Evolutionary conservation across 192 early-diverging fungal species (phyloP).

Genomic region (Chytriomyces confervae): DNA sequence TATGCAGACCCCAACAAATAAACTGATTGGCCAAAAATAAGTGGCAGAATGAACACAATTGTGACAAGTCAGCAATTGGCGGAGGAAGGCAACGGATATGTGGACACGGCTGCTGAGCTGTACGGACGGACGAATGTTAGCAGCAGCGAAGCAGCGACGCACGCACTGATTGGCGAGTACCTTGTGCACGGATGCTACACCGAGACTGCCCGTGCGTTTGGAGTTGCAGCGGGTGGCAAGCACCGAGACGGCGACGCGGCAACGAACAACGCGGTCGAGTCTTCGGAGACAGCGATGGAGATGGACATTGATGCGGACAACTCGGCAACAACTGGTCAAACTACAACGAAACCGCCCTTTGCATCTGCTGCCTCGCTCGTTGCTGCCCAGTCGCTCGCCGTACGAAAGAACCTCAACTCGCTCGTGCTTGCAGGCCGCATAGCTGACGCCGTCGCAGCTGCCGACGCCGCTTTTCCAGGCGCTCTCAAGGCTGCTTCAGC

Average conservation of each 20-base stretch:
- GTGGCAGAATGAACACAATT: no score
- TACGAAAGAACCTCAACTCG: constrained; percentile 44
- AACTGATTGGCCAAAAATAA: no score
- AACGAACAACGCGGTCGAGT: background rate
- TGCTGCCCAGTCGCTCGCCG: constrained; percentile 37
- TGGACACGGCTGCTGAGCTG: background rate
- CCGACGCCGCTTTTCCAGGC: constrained; percentile 53
- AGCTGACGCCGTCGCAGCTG: constrained; percentile 50
- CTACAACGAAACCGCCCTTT: background rate
- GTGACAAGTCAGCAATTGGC: no score
- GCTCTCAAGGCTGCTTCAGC: constrained; percentile 43
- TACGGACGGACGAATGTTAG: background rate
- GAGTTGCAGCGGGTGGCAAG: constrained; percentile 31
- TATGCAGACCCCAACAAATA: no score
- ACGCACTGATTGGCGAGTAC: constrained; percentile 67
- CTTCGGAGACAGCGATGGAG: background rate
- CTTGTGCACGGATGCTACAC: constrained; percentile 72
- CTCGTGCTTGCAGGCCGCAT: constrained; percentile 44
- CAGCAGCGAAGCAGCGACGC: constrained; percentile 33
- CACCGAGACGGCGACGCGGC: background rate
- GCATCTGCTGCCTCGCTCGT: background rate
- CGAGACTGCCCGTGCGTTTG: constrained; percentile 67
- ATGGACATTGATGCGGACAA: background rate
- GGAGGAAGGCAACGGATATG: no score
- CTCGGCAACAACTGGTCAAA: background rate